Evolutionary conservation across 2,329 filamentous ascomycete genomes (phyloP), one percentile per base, ranked within the genome.

Genomic region (Diaporthe ampelina): DNA sequence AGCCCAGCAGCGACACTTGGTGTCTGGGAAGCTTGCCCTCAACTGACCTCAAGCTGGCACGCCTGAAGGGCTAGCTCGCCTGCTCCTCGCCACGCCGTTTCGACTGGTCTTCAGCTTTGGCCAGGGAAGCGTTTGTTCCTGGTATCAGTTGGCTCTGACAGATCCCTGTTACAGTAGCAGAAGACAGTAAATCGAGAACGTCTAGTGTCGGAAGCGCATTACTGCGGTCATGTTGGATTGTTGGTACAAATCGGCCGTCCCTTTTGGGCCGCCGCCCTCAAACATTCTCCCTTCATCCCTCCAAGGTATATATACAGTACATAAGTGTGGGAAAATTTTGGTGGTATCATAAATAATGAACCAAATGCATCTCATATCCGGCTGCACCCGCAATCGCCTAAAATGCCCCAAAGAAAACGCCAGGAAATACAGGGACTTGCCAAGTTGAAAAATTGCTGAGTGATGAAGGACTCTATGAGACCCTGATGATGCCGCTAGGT

Each of bases 311-410:
- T 54, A 63, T 61, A 71, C 54, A 72, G 26, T 54, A 73, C 32
- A 73, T 29, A 70, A 54, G 43, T 65, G 24, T 17, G n/a, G 50
- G 68, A 65, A 37, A 58, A 8, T 57, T 72, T 72, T 58, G 50
- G 70, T 74, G 59, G 68, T 68, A 74, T 74, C 68, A 45, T 54
- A 24, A 67, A 40, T 54, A 37, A 59, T 40, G 52, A 48, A 74
- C 69, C 69, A 63, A 52, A 67, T 52, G 43, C 58, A 74, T n/a
- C 50, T 48, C 48, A 67, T 67, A 45, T 29, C 48, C 70, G 29
- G 43, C 35, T 68, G 58, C 69, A 40, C 32, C 48, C 73, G 35
- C 45, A 40, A 26, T 72, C 69, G 73, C 58, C 69, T n/a, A 19
- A 65, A 56, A 69, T 61, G 13, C 26, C 37, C 52, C 68, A 50